Evolutionary conservation across 2,329 filamentous ascomycete genomes (phyloP).

Genomic region (Westerdykella sp.): DNA sequence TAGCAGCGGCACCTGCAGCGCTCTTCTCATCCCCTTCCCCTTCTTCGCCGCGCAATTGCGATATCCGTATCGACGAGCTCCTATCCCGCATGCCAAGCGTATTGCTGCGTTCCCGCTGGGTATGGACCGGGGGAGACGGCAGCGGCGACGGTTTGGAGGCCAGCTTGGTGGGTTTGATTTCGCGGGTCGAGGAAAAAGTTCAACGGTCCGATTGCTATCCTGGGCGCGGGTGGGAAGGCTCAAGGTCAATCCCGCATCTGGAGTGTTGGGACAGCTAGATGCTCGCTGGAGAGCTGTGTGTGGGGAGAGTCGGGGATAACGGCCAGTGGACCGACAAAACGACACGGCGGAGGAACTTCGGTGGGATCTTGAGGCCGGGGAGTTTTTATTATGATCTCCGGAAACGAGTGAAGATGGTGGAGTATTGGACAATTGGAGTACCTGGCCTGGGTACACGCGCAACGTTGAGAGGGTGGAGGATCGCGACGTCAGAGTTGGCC

Average conservation of each 20-base stretch:
- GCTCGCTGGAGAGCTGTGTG: too few species aligned
- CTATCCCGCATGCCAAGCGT: conserved; percentile 22
- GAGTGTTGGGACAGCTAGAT: background rate
- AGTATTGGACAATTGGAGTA: background rate
- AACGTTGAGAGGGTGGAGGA: too few species aligned
- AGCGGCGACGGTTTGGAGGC: conserved; percentile 17
- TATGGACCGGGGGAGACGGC: conserved; percentile 20
- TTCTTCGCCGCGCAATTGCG: conserved; percentile 19
- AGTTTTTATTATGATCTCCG: too few species aligned
- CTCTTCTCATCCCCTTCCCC: conserved; percentile 17
- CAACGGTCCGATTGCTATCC: background rate
- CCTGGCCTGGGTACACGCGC: background rate
- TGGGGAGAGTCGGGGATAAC: too few species aligned
- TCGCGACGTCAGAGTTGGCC: too few species aligned
- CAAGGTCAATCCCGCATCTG: background rate
- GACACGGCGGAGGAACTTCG: too few species aligned
- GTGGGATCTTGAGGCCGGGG: too few species aligned
- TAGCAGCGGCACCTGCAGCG: background rate
- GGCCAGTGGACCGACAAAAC: too few species aligned
- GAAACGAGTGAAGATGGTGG: too few species aligned
- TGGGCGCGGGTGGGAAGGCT: conserved; percentile 1
- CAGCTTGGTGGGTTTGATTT: conserved; percentile 19
- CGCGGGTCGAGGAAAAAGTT: background rate
- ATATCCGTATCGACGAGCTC: conserved; percentile 28
- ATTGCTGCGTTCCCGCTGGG: conserved; percentile 25